Evolutionary conservation across 257 asterid genomes (phyloP), one percentile per base, ranked within the genome.

Genomic region (Schizonepeta tenuifolia): DNA sequence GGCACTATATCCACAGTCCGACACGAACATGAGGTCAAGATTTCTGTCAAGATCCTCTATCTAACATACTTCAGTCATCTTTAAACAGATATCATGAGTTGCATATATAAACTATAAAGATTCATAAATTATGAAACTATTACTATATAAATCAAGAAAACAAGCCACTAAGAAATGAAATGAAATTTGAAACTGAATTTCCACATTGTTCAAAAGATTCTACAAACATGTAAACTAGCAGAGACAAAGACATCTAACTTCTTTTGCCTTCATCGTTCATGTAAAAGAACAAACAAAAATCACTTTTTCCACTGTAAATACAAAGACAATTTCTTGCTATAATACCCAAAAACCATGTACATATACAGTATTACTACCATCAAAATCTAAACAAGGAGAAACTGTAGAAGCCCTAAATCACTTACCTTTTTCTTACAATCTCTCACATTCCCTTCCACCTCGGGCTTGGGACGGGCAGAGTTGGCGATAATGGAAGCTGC

Each of bases 401-500:
- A 65, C 40, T 61, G 43, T 77, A 50, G 50, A 72, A 70, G 46
- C 76, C 79, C 86, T 80, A 65, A 72, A 72, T 35, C 12, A 72
- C 87, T 86, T 84, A 86, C 91, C 89, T 75, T 79, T 63, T 74
- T 54, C 9, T 31, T 67, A 58, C 57, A 36, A 74, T 71, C 55
- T 64, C 69, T 77, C 72, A 87, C 60, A 76, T 71, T 13, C 81
- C 84, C 78, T 81, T 86, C 90, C 90, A 86, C 69, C 85, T 84
- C 4, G 97, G 96, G 84, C 96, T 91, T 12, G 90, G 74, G 61
- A 85, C 75, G 13, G 93, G 96, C 31, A 78, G 82, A 5, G 96
- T 85, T n/a, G 97, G 96, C 7, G 97, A 89, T 41, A 89, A 53
- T 9, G 97, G 95, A 53, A 89, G 85, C 82, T 84, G 93, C 14